These are phyloP conservation scores for Thraustochytrium striatum DNA, from an alignment of 352 stramenopile species.

Conservation along the genomic window DNA sequence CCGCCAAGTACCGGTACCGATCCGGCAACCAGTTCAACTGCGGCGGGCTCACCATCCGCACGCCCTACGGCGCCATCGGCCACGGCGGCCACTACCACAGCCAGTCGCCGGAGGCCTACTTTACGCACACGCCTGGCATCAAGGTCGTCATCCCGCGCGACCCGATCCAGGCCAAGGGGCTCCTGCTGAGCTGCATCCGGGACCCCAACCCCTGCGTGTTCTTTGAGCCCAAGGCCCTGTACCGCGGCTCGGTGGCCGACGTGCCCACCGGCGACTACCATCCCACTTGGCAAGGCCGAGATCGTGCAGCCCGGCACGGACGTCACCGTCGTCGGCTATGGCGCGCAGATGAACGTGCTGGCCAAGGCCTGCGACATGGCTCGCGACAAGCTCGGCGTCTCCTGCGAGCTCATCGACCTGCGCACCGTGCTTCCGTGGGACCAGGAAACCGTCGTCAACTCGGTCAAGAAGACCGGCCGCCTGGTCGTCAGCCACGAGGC, in stretches of 20 bases:
- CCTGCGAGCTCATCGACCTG: conserved; percentile 94
- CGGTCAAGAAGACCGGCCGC: conserved; percentile 93
- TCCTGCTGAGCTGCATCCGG: conserved; percentile 89
- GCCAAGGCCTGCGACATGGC: conserved; percentile 76
- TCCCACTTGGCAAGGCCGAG: conserved; percentile 87
- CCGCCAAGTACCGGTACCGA: conserved; percentile 96
- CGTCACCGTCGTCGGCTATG: conserved; percentile 91
- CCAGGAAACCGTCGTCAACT: conserved; percentile 83
- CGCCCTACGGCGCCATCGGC: conserved; percentile 88
- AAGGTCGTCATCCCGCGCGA: conserved; percentile 93
- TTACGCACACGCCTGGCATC: conserved; percentile 92
- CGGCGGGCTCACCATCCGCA: conserved; percentile 89
- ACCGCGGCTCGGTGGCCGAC: conserved; percentile 88
- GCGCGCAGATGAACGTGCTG: conserved; percentile 78
- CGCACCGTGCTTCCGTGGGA: conserved; percentile 97
- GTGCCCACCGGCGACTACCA: conserved; percentile 90
- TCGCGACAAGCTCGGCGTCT: conserved; percentile 79
- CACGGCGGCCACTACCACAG: conserved; percentile 89
- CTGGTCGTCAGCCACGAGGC: conserved; percentile 94
- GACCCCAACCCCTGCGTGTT: conserved; percentile 95
- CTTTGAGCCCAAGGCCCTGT: conserved; percentile 91
- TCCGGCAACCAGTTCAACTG: conserved; percentile 95
- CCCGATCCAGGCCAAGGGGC: conserved; percentile 86
- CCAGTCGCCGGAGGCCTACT: conserved; percentile 89
- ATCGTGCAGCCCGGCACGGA: conserved; percentile 83